These are phyloP conservation scores for Volvariella volvacea DNA, from an alignment of 1,284 basidiomycete genomes.

Conservation along the genomic window DNA sequence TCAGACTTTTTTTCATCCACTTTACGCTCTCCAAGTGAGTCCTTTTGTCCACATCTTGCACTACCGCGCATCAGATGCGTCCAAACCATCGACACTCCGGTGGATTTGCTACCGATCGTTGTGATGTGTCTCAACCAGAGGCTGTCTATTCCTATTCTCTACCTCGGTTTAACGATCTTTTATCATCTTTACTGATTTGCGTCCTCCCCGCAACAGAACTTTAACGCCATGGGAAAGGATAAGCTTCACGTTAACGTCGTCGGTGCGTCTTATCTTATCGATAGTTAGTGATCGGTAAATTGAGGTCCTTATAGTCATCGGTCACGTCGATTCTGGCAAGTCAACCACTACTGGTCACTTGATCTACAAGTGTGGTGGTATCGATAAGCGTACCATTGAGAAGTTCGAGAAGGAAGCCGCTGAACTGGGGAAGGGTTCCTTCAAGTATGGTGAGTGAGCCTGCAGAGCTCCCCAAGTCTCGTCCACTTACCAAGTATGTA, in stretches of 20 bases:
- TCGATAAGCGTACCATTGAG: constrained; percentile 99
- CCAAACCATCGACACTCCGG: constrained; percentile 10
- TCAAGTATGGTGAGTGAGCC: constrained; percentile 83
- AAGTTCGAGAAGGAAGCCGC: constrained; percentile 99
- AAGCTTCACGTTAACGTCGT: constrained; percentile 90
- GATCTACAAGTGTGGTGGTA: constrained; percentile 99
- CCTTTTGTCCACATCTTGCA: constrained; percentile 10
- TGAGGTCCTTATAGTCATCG: constrained; percentile 68
- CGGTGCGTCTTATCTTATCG: constrained; percentile 49
- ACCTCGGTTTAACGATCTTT: constrained; percentile 11
- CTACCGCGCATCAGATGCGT: constrained; percentile 3
- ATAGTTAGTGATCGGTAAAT: constrained; percentile 15
- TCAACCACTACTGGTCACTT: constrained; percentile 99
- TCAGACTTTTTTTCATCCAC: constrained; percentile 17
- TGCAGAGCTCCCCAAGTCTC: constrained; percentile 11
- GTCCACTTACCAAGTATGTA: constrained; percentile 18
- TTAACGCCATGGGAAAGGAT: constrained; percentile 82
- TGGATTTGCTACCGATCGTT: constrained; percentile 18
- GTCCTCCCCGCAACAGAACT: constrained; percentile 34
- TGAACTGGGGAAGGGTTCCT: constrained; percentile 99
- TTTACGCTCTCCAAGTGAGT: constrained; percentile 43
- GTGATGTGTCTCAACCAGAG: constrained; percentile 10
- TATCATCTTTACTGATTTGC: constrained; percentile 17
- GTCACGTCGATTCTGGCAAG: constrained; percentile 97
- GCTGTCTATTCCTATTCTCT: not conserved